A percentile compares a stretch with the other conserved stretches of the same genome.
These are phyloP conservation scores for Brassica hybrid DNA, from an alignment of 441 rosid genomes.

Conservation along the genomic window DNA sequence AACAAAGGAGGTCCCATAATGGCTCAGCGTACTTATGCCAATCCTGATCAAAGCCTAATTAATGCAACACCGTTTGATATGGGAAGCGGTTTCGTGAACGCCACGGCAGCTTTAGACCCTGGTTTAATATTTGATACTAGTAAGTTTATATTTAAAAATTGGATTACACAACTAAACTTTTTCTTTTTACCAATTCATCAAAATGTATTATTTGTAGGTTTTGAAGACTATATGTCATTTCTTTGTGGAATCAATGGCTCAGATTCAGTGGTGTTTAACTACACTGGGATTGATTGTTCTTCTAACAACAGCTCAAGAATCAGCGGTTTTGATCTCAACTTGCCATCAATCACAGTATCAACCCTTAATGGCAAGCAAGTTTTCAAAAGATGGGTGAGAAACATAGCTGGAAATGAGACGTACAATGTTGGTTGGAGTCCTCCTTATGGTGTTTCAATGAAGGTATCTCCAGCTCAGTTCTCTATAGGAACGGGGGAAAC, in stretches of 20 bases:
- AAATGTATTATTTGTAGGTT: conserved; percentile 51
- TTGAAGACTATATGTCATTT: conserved; percentile 76
- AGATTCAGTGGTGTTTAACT: conserved; percentile 64
- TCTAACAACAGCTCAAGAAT: conserved; percentile 51
- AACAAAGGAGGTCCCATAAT: conserved; percentile 73
- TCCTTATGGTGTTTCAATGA: conserved; percentile 76
- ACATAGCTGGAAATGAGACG: conserved; percentile 68
- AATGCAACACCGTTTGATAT: conserved; percentile 93
- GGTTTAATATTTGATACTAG: conserved; percentile 78
- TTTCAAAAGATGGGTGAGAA: conserved; percentile 58
- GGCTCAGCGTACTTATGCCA: conserved; percentile 84
- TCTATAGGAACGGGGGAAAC: conserved; percentile 59
- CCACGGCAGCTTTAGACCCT: conserved; percentile 85
- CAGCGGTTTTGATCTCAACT: conserved; percentile 67
- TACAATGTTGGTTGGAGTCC: conserved; percentile 83
- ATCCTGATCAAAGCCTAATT: conserved; percentile 72
- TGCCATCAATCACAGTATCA: conserved; percentile 79
- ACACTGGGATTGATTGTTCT: conserved; percentile 70
- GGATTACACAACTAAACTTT: neutral
- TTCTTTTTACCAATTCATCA: neutral
- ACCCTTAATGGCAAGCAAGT: conserved; percentile 54
- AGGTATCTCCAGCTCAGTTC: conserved; percentile 73
- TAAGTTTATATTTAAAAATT: conserved; percentile 47
- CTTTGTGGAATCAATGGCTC: conserved; percentile 92
- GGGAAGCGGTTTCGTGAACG: conserved; percentile 96